phyloP scores from a whole-genome alignment of 225 moss, liverwort and hornwort species.

The Antitrichia curtipendula region DNA sequence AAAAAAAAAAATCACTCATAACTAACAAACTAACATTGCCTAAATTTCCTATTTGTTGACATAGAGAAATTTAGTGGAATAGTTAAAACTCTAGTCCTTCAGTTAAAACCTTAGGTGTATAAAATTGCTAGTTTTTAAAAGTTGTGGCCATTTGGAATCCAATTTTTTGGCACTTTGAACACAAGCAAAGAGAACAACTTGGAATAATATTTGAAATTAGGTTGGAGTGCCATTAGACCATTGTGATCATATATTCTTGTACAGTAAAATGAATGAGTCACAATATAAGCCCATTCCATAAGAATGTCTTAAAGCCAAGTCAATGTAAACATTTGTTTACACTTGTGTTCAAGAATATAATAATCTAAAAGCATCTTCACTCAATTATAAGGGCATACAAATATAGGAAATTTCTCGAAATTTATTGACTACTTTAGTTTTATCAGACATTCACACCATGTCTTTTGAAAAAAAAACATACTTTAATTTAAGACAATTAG shows the following conservation, averaged over 20 bases:
- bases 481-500: too few species aligned
- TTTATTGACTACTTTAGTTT: not conserved
- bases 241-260: not conserved
- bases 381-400: not conserved
- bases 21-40: not conserved
- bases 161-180: not conserved
- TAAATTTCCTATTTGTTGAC: not conserved
- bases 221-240: not conserved
- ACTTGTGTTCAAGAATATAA: not conserved
- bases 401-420: not conserved
- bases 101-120: not conserved
- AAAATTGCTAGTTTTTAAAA: not conserved
- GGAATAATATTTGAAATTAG: not conserved
- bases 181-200: not conserved
- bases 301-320: not conserved
- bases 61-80: not conserved
- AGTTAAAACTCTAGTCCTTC: not conserved
- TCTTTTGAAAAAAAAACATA: too few species aligned
- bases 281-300: not conserved
- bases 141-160: not conserved
- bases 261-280: not conserved
- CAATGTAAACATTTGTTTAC: not conserved
- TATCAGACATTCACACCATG: too few species aligned
- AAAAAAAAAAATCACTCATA: rapidly evolving
- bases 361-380: not conserved